phyloP scores from a whole-genome alignment of 805 yeast genomes.

The Wickerhamomyces xylosicus region DNA sequence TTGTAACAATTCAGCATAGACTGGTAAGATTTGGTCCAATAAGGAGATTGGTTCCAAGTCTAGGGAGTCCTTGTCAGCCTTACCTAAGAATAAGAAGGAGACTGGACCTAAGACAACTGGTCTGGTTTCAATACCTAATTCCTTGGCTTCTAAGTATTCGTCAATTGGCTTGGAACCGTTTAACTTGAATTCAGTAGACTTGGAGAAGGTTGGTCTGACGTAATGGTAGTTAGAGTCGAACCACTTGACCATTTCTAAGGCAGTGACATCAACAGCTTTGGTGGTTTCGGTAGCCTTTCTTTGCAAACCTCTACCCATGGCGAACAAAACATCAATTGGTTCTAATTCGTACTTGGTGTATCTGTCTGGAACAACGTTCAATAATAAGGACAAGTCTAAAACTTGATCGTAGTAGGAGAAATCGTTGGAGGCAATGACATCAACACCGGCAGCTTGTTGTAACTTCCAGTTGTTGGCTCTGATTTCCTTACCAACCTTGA shows the following conservation, averaged over 20 bases:
- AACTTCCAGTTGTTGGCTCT: slow-evolving; percentile 97
- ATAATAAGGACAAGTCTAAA: slow-evolving; percentile 80
- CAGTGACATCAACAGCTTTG: slow-evolving; percentile 95
- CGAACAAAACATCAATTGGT: slow-evolving; percentile 86
- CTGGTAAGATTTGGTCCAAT: slow-evolving; percentile 84
- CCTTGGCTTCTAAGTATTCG: slow-evolving; percentile 97
- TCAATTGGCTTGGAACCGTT: slow-evolving; percentile 95
- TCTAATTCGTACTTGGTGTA: slow-evolving; percentile 86
- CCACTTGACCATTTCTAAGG: slow-evolving; percentile 99
- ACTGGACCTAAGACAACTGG: slow-evolving; percentile 97
- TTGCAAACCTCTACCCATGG: slow-evolving; percentile 99
- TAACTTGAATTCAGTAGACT: slow-evolving; percentile 91
- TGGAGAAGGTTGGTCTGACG: slow-evolving; percentile 97
- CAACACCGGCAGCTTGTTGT: slow-evolving; percentile 96
- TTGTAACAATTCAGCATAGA: slow-evolving; percentile 78
- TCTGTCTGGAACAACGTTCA: slow-evolving; percentile 95
- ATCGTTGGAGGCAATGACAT: slow-evolving; percentile 93
- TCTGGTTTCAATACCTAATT: slow-evolving; percentile 90
- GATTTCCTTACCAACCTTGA: slow-evolving; percentile 89
- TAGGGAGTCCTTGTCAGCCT: slow-evolving; percentile 95
- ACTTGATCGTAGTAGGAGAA: slow-evolving; percentile 98
- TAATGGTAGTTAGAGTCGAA: slow-evolving; percentile 99
- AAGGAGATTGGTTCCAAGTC: slow-evolving; percentile 90
- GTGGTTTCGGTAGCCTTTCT: slow-evolving; percentile 83
- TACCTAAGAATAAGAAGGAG: slow-evolving; percentile 90